Evolutionary conservation across 1,139 yeast genomes (phyloP).

Genomic region (Ogataea hybrid): DNA sequence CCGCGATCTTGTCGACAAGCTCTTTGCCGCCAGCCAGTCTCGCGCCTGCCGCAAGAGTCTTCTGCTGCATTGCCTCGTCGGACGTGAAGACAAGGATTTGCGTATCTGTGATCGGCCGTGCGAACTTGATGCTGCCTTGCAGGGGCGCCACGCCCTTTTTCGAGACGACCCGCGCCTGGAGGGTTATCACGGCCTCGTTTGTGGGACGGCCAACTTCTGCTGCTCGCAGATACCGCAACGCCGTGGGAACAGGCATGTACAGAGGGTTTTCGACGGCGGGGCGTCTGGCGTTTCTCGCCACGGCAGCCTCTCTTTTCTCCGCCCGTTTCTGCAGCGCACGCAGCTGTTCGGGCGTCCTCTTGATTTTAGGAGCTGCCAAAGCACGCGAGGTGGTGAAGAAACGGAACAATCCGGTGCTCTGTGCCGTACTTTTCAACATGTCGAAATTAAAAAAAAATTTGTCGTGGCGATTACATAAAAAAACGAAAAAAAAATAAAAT

Average conservation of each 20-base stretch:
- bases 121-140: constrained; percentile 70
- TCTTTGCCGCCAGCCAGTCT: constrained; percentile 69
- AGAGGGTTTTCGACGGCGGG: constrained; percentile 56
- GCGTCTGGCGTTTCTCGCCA: constrained; percentile 41
- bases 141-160: constrained; percentile 80
- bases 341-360: constrained; percentile 20
- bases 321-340: constrained; percentile 26
- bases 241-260: constrained; percentile 70
- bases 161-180: constrained; percentile 66
- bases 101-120: constrained; percentile 68
- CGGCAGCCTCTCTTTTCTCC: constrained; percentile 30
- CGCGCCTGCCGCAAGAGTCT: constrained; percentile 60
- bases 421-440: constrained; percentile 4
- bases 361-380: constrained; percentile 19
- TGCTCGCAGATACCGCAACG: constrained; percentile 79
- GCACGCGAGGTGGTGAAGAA: constrained; percentile 7
- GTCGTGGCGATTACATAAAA: constrained; percentile 3
- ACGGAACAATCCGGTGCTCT: constrained; percentile 1
- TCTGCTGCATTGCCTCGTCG: constrained; percentile 48
- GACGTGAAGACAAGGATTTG: constrained; percentile 69
- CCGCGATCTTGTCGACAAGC: constrained; percentile 58
- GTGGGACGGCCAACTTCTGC: constrained; percentile 85
- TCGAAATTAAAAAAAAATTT: constrained; percentile 4
- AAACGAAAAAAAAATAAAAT: constrained; percentile 6
- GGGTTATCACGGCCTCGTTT: constrained; percentile 62